Percentiles rank a stretch among this genome's conserved stretches.
Evolutionary conservation across 2,329 filamentous ascomycete genomes (phyloP).

Genomic region (Ophiocordyceps unilateralis): DNA sequence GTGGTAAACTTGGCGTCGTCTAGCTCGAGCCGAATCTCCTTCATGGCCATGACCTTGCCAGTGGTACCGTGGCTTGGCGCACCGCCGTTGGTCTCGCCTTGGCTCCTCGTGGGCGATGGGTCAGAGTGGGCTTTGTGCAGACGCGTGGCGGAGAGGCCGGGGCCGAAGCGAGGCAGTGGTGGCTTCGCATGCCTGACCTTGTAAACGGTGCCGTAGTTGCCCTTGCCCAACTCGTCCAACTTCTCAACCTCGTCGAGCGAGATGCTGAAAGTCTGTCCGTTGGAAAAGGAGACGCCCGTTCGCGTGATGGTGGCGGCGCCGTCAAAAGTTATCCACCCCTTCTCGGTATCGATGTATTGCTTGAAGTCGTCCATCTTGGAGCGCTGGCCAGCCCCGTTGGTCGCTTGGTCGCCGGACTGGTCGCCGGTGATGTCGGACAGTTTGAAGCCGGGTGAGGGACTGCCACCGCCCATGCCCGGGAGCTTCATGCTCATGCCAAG

Average conservation of each 20-base stretch:
- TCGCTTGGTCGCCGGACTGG: constrained; percentile 5
- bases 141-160: constrained; percentile 32
- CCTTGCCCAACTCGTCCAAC: constrained; percentile 84
- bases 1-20: constrained; percentile 94
- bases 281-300: constrained; percentile 81
- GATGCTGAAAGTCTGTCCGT: constrained; percentile 78
- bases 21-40: constrained; percentile 87
- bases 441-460: constrained; percentile 20
- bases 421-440: constrained; percentile 22
- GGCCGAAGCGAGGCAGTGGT: constrained; percentile 37
- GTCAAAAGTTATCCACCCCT: constrained; percentile 80
- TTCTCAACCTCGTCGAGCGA: constrained; percentile 92
- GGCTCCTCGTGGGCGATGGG: constrained; percentile 12
- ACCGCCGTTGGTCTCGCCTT: constrained; percentile 11
- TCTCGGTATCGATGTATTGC: constrained; percentile 80
- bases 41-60: constrained; percentile 94
- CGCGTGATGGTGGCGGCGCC: constrained; percentile 82
- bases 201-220: constrained; percentile 96
- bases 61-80: constrained; percentile 29
- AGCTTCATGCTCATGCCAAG: constrained; percentile 34
- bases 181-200: constrained; percentile 76
- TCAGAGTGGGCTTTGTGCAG: constrained; percentile 20
- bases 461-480: constrained; percentile 27
- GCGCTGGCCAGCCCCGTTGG: constrained; percentile 20
- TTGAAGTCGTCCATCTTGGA: constrained; percentile 43